phyloP scores from a whole-genome alignment of 2,329 filamentous ascomycete species.

The Amylocarpus encephaloides region DNA sequence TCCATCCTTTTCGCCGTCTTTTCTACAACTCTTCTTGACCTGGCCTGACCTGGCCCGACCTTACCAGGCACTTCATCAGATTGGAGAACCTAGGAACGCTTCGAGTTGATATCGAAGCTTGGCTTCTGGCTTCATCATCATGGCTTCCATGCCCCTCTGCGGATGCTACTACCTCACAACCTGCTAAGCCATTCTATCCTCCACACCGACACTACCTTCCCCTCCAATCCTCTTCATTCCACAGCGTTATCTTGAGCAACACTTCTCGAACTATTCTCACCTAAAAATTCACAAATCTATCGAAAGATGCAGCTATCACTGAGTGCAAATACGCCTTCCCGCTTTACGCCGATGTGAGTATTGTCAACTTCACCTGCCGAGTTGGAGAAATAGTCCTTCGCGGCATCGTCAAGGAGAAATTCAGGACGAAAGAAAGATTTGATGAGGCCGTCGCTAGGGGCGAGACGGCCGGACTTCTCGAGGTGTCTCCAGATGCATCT shows the following conservation, averaged over 20 bases:
- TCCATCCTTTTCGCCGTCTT: no score
- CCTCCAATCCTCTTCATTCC: conserved; percentile 49
- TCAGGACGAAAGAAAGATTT: conserved; percentile 54
- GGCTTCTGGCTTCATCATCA: neutral
- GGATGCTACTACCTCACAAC: neutral
- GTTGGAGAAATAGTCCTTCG: conserved; percentile 54
- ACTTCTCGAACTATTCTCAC: conserved; percentile 41
- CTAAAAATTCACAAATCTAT: conserved; percentile 57
- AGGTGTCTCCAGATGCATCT: conserved; percentile 51
- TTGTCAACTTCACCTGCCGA: conserved; percentile 60
- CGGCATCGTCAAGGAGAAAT: conserved; percentile 61
- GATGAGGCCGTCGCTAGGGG: conserved; percentile 50
- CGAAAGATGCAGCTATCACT: conserved; percentile 36
- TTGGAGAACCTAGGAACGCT: no score
- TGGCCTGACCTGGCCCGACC: no score
- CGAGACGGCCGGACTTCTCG: conserved; percentile 58
- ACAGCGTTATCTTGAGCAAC: conserved; percentile 55
- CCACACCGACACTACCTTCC: conserved; percentile 43
- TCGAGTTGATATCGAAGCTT: neutral
- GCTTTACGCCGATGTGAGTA: conserved; percentile 64
- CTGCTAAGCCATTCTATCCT: neutral
- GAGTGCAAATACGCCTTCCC: conserved; percentile 64
- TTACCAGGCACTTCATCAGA: no score
- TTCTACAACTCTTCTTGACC: no score
- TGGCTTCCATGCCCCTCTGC: neutral